These are phyloP conservation scores for Tirmania nivea DNA, from an alignment of 495 filamentous ascomycete species.

Conservation along the genomic window DNA sequence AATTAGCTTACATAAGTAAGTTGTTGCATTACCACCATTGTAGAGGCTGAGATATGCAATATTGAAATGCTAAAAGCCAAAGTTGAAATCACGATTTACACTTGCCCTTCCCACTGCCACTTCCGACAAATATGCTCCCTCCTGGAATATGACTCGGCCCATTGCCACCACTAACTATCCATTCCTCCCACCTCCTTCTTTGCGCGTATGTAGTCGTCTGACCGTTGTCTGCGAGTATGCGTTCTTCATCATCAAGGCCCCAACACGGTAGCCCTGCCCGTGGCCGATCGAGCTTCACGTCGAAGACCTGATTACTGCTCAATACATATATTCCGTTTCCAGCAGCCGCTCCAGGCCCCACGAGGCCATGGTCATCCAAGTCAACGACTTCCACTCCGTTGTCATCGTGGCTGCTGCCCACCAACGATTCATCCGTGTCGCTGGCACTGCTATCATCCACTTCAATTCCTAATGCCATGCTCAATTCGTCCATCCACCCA, in stretches of 20 bases:
- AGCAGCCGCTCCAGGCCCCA: not conserved
- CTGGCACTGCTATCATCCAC: not conserved
- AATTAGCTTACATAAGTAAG: too few relatives aligned
- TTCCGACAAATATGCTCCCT: too few relatives aligned
- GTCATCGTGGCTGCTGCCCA: not conserved
- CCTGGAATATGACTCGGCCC: too few relatives aligned
- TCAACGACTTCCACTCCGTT: not conserved
- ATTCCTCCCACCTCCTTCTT: slow-evolving; percentile 1
- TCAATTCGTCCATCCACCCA: not conserved
- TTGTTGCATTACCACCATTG: too few relatives aligned
- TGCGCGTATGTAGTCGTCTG: slow-evolving; percentile 1
- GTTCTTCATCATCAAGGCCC: not conserved
- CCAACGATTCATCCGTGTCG: not conserved
- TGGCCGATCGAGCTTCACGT: not conserved
- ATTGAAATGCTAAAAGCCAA: too few relatives aligned
- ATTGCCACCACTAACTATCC: not conserved
- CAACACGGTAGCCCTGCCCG: not conserved
- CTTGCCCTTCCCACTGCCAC: too few relatives aligned
- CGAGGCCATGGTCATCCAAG: not conserved
- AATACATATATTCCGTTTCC: not conserved
- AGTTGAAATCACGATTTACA: too few relatives aligned
- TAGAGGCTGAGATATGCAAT: too few relatives aligned
- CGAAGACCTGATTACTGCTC: not conserved
- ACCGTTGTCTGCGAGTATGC: not conserved
- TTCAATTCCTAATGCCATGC: not conserved